Evolutionary conservation across 1,284 basidiomycete species (phyloP).

Genomic region (Leccinum solheimii): DNA sequence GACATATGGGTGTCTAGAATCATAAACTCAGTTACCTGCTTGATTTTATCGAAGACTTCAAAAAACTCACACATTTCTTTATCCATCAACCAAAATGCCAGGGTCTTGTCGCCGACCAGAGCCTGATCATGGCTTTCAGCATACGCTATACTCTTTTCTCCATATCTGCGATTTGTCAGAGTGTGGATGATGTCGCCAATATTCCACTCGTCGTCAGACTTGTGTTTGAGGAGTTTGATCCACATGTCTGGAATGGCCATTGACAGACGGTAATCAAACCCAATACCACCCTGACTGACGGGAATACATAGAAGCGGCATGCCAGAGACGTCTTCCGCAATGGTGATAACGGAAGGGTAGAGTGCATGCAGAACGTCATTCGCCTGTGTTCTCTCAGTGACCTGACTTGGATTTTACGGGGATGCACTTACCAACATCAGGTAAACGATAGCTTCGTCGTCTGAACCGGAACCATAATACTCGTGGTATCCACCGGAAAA

Average conservation of each 20-base stretch:
- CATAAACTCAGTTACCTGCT: constrained; percentile 36
- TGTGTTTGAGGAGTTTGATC: constrained; percentile 98
- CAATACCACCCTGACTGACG: constrained; percentile 82
- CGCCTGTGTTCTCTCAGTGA: constrained; percentile 56
- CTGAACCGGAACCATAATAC: constrained; percentile 88
- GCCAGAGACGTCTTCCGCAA: constrained; percentile 97
- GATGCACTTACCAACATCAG: constrained; percentile 83
- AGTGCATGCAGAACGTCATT: constrained; percentile 87
- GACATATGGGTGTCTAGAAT: constrained; percentile 91
- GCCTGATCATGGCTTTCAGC: constrained; percentile 98
- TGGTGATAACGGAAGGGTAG: constrained; percentile 82
- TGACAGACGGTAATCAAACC: constrained; percentile 96
- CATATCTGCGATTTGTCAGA: constrained; percentile 84
- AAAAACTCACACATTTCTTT: constrained; percentile 89
- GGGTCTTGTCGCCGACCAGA: constrained; percentile 95
- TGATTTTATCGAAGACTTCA: constrained; percentile 19
- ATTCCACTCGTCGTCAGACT: constrained; percentile 86
- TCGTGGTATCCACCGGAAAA: constrained; percentile 98
- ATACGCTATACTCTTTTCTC: constrained; percentile 93
- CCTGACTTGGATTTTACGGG: neutral
- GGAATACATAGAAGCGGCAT: constrained; percentile 94
- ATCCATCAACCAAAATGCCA: constrained; percentile 99
- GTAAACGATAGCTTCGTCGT: constrained; percentile 90
- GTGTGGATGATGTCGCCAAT: constrained; percentile 88
- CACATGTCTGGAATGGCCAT: constrained; percentile 99